These are phyloP conservation scores for Hondaea fermentalgiana DNA, from an alignment of 108 stramenopile species.

Conservation along the genomic window DNA sequence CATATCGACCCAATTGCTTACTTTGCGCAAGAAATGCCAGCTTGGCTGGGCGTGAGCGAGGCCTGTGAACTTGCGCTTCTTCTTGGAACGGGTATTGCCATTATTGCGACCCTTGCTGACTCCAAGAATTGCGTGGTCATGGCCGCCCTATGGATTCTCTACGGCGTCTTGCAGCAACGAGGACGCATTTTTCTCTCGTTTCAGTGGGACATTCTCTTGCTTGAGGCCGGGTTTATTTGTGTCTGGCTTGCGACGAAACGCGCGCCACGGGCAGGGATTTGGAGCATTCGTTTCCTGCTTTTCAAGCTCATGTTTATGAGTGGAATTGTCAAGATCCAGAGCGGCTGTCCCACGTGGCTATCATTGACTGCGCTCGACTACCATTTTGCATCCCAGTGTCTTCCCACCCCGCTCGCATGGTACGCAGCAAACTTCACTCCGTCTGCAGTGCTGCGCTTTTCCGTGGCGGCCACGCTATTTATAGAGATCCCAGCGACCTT, in stretches of 20 bases:
- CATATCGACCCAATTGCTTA: neutral
- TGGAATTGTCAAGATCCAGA: slow-evolving; percentile 63
- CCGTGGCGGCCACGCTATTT: slow-evolving; percentile 53
- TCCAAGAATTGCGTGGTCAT: neutral
- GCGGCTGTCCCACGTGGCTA: slow-evolving; percentile 60
- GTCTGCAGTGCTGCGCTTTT: slow-evolving; percentile 39
- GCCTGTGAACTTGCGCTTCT: neutral
- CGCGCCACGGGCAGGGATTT: neutral
- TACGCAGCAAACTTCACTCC: neutral
- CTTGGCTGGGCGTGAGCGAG: neutral
- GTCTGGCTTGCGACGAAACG: slow-evolving; percentile 47
- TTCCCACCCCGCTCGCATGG: slow-evolving; percentile 57
- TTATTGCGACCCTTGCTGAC: neutral
- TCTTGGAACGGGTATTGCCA: neutral
- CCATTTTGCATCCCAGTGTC: slow-evolving; percentile 64
- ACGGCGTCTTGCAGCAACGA: neutral
- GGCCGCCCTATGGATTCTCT: neutral
- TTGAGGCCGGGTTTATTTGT: slow-evolving; percentile 51
- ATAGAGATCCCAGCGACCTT: slow-evolving; percentile 58
- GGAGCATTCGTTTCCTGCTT: slow-evolving; percentile 42
- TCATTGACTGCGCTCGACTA: slow-evolving; percentile 62
- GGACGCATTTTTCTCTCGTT: slow-evolving; percentile 50
- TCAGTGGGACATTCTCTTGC: slow-evolving; percentile 69
- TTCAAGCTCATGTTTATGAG: slow-evolving; percentile 68
- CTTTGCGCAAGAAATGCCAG: neutral